These are phyloP conservation scores for Podospora didyma DNA, from an alignment of 495 filamentous ascomycete genomes.

Conservation along the genomic window DNA sequence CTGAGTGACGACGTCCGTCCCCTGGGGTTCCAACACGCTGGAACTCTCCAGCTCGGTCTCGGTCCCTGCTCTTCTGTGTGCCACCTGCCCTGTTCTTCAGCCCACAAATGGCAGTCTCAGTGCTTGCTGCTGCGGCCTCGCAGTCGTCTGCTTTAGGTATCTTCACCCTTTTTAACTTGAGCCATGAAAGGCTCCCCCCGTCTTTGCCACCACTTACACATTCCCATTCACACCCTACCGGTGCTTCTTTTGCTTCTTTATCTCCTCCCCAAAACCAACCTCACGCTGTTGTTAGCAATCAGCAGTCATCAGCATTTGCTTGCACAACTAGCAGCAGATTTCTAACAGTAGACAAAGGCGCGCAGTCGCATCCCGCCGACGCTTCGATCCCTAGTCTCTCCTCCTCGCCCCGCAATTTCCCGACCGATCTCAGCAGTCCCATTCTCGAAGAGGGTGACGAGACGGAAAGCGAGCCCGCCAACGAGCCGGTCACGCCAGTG, in stretches of 20 bases:
- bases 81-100: conserved; percentile 14
- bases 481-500: conserved; percentile 46
- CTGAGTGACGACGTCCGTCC: conserved; percentile 18
- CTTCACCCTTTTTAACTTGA: conserved; percentile 19
- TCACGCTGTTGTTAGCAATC: background rate
- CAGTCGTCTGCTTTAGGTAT: conserved; percentile 31
- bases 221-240: background rate
- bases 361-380: background rate
- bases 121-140: conserved; percentile 29
- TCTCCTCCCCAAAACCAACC: background rate
- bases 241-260: background rate
- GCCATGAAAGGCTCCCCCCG: conserved; percentile 14
- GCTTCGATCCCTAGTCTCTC: conserved; percentile 22
- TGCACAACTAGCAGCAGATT: conserved; percentile 15
- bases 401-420: conserved; percentile 35
- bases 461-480: conserved; percentile 42
- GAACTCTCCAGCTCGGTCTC: no score
- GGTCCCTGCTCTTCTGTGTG: no score
- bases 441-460: conserved; percentile 48
- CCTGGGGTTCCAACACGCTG: background rate
- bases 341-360: conserved; percentile 12
- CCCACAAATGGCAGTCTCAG: conserved; percentile 26
- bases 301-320: background rate
- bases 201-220: background rate
- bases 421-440: conserved; percentile 37